A percentile compares a stretch with the other conserved stretches of the same genome.
phyloP scores from a whole-genome alignment of 2,329 filamentous ascomycete genomes.

The Pestalotiopsis sp. region DNA sequence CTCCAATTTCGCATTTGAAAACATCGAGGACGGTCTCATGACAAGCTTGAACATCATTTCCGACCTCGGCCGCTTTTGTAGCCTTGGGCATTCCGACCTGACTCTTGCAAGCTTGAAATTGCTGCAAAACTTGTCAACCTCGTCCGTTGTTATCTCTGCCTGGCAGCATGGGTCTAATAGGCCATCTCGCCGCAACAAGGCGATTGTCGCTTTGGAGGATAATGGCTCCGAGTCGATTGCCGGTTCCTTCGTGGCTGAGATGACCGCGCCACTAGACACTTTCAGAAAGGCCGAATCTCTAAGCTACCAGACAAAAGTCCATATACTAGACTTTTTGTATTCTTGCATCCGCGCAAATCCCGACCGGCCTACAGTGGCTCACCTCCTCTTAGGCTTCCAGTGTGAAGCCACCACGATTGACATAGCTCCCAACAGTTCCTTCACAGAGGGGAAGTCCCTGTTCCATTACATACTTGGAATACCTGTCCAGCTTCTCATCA shows the following conservation, averaged over 20 bases:
- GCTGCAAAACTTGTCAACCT: slow-evolving; percentile 84
- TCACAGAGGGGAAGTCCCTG: slow-evolving; percentile 72
- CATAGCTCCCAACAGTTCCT: slow-evolving; percentile 69
- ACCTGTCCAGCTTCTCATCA: slow-evolving; percentile 69
- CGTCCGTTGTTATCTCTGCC: slow-evolving; percentile 75
- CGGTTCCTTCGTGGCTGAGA: slow-evolving; percentile 69
- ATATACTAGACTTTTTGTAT: slow-evolving; percentile 84
- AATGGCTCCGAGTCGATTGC: slow-evolving; percentile 82
- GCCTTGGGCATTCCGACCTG: slow-evolving; percentile 79
- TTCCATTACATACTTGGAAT: slow-evolving; percentile 81
- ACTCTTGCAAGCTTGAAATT: slow-evolving; percentile 81
- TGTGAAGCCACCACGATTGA: slow-evolving; percentile 73
- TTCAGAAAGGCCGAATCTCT: slow-evolving; percentile 70
- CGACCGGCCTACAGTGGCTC: slow-evolving; percentile 82
- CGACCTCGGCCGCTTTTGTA: slow-evolving; percentile 84
- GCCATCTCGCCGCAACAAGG: slow-evolving; percentile 74
- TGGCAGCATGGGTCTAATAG: slow-evolving; percentile 65
- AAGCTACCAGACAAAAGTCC: slow-evolving; percentile 80
- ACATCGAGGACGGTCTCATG: slow-evolving; percentile 89
- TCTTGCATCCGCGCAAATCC: slow-evolving; percentile 76
- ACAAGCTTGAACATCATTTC: slow-evolving; percentile 79
- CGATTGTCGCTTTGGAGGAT: slow-evolving; percentile 84
- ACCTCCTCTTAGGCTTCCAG: slow-evolving; percentile 85
- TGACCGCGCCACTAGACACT: slow-evolving; percentile 72
- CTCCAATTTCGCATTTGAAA: slow-evolving; percentile 75